A percentile compares a stretch with the other conserved stretches of the same genome.
These are phyloP conservation scores for Aaosphaeria arxii DNA, from an alignment of 2,329 filamentous ascomycete genomes.

Conservation along the genomic window DNA sequence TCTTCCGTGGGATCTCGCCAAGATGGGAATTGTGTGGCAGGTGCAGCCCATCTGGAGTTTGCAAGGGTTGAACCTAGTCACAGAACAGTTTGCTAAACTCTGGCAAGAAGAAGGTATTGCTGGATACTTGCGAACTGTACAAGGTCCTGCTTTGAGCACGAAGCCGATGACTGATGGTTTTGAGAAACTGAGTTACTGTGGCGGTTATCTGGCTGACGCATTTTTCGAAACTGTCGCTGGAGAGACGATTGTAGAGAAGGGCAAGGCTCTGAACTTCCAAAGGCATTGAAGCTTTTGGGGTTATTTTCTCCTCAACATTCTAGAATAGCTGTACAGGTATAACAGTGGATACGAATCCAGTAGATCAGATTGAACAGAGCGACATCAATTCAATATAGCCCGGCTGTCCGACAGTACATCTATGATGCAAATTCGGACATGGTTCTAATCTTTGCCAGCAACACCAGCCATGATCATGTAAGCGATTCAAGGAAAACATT, in stretches of 20 bases:
- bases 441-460: too few relatives aligned
- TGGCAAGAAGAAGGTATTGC: conserved; percentile 38
- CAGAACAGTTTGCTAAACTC: conserved; percentile 32
- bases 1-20: conserved; percentile 33
- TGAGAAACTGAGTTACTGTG: conserved; percentile 36
- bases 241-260: conserved; percentile 13
- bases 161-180: conserved; percentile 34
- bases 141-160: conserved; percentile 20
- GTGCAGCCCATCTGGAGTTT: conserved; percentile 42
- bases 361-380: too few relatives aligned
- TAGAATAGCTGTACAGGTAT: too few relatives aligned
- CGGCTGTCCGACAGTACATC: too few relatives aligned
- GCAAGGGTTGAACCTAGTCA: conserved; percentile 34
- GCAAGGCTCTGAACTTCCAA: conserved; percentile 4
- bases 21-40: conserved; percentile 41
- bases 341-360: too few relatives aligned
- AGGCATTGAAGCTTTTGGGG: conserved; percentile 1
- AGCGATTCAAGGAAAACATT: too few relatives aligned
- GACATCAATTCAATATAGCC: too few relatives aligned
- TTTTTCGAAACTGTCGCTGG: conserved; percentile 36
- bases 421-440: too few relatives aligned
- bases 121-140: conserved; percentile 29
- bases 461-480: too few relatives aligned
- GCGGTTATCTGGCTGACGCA: conserved; percentile 37
- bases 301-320: too few relatives aligned